phyloP scores from a whole-genome alignment of 2,329 filamentous ascomycete species.

The Fusarium anguioides region DNA sequence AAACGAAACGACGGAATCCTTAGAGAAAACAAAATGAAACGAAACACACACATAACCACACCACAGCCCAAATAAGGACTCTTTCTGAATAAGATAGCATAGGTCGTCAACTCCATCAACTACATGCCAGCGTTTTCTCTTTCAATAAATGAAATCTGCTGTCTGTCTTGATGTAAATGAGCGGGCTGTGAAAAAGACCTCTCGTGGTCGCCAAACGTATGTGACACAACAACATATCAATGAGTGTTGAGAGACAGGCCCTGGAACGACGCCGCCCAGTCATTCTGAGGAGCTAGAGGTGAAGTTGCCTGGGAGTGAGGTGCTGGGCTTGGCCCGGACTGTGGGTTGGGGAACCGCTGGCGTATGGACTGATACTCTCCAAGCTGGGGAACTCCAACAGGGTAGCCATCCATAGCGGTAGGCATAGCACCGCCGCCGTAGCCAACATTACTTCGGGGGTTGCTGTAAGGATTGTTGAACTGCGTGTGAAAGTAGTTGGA shows the following conservation, averaged over 20 bases:
- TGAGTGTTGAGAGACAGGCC: constrained; percentile 77
- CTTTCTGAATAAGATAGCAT: constrained; percentile 24
- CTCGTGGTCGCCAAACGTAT: constrained; percentile 13
- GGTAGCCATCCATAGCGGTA: constrained; percentile 47
- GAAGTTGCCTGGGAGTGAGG: constrained; percentile 54
- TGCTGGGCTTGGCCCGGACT: constrained; percentile 50
- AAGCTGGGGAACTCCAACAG: constrained; percentile 50
- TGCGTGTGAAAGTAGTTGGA: constrained; percentile 52
- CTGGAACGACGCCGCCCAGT: constrained; percentile 75
- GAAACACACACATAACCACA: constrained; percentile 22
- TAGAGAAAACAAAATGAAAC: neutral
- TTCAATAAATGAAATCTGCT: neutral
- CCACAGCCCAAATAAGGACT: constrained; percentile 16
- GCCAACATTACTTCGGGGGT: constrained; percentile 45
- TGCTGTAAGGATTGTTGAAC: constrained; percentile 49
- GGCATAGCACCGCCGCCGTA: constrained; percentile 47
- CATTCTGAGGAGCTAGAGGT: constrained; percentile 59
- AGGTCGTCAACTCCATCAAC: constrained; percentile 14
- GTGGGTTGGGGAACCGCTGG: constrained; percentile 58
- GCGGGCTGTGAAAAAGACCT: constrained; percentile 10
- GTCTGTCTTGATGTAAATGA: constrained; percentile 11
- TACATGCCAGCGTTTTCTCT: constrained; percentile 16
- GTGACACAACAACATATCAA: constrained; percentile 46
- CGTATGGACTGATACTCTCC: constrained; percentile 60
- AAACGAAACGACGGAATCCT: constrained; percentile 23